Evolutionary conservation across 2,329 filamentous ascomycete species (phyloP), one percentile per base, ranked within the genome.

Genomic region (Fonsecaea pedrosoi): DNA sequence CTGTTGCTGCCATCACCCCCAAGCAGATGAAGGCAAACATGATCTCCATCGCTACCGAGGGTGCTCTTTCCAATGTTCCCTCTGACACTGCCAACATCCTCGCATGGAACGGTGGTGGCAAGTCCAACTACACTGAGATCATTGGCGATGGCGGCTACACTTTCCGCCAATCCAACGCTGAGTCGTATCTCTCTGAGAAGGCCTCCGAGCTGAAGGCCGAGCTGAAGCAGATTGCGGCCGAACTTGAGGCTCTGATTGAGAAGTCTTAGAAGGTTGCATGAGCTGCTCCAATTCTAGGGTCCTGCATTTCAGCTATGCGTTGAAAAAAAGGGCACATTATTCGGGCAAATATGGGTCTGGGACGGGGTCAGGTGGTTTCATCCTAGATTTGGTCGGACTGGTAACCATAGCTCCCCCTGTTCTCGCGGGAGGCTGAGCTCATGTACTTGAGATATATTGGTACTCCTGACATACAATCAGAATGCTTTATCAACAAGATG

Each of bases 91-190:
- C 89, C 79, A 99, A 99, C 87, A 85, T 97, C 77, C 92, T 99
- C 70, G 94, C 94, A 80, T 99, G 94, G 94, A 99, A 99, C 87
- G 95, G 96, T 78, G 96, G 93, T 83, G 95, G 95, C 77, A 91
- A 88, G 78, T 89, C 86, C 83, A 97, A 99, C 90, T 97, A 92
- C 88, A 86, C 87, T 69, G 84, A 91, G 74, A 97, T 97, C 76
- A 81, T 96, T 71, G 82, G 88, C 74, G 84, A 88, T 74, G 91
- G 92, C 76, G 84, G 87, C 75, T 94, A 94, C 84, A 74, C 80
- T 60, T 73, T 80, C 63, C 25, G 34, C 48, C 75, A 78, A 13
- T 56, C 40, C 70, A 66, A 64, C 15, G 77, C 77, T 70, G 76
- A 79, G 61, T 76, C 78, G 66, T 76, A 77, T 57, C 73, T 85